Evolutionary conservation across 164 flowering plant species (phyloP), one percentile per base, ranked within the genome.

Genomic region (Taxillus chinensis): DNA sequence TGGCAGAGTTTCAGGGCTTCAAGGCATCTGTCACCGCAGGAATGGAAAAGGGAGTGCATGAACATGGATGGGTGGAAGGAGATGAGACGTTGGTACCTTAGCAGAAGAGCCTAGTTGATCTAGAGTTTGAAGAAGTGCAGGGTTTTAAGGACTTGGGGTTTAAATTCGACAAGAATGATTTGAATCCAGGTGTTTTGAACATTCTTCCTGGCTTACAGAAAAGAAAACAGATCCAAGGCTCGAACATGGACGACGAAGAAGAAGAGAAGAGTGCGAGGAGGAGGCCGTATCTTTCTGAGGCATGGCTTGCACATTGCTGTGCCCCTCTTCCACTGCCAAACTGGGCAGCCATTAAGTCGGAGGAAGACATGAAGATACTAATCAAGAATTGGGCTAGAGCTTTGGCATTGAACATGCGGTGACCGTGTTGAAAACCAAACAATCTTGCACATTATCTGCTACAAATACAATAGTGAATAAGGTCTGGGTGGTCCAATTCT

Each of bases 371-470:
- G 82, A 90, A 90, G 64, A 79, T 75, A 60, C 89, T 86, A 50
- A 75, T 90, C 71, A 90, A 77, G 79, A 83, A 72, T 51, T 90
- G 97, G 97, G 97, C 97, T 2, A 77, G 86, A 79, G 74, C 82
- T 50, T 92, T 90, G 57, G 97, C 97, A 14, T 81, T 86, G 8
- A 83, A 85, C 55, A 85, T 84, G 55, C 73, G 73, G 10, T 69
- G 65, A 65, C 74, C 67, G 42, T 54, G 57, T 27, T 54, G 39
- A 54, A 8, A 11, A 15, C 27, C 8, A 9, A 6, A 43, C 46
- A 43, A 27, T 27, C 27, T 27, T 27, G 27, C 27, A 27, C 27
- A 27, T 27, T 27, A 27, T 27, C 27, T 27, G 27, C 27, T 27
- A 27, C 27, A 27, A 27, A 27, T 27, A 27, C 27, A 27, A 27